phyloP scores from a whole-genome alignment of 23 red algal genomes.

The Pyropia yezoensis region DNA sequence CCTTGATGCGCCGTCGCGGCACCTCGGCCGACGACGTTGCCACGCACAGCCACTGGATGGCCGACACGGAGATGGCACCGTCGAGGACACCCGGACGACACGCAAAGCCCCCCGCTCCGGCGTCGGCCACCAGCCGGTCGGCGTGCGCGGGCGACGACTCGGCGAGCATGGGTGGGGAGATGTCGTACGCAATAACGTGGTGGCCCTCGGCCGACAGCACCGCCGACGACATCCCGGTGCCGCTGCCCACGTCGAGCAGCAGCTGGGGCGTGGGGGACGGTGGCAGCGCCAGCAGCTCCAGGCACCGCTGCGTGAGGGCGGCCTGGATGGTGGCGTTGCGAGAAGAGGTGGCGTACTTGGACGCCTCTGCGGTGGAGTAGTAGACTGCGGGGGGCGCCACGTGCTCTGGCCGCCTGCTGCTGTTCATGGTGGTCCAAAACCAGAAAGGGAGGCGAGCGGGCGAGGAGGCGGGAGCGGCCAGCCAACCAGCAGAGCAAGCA shows the following conservation, averaged over 20 bases:
- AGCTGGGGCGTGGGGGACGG: slow-evolving; percentile 1
- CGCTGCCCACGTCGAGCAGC: slow-evolving; percentile 81
- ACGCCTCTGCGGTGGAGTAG: slow-evolving; percentile 59
- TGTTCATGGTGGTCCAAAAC: too few species aligned
- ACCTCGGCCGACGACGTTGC: slow-evolving; percentile 52
- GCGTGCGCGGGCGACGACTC: slow-evolving; percentile 47
- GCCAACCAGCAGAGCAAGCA: too few species aligned
- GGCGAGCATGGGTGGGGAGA: slow-evolving; percentile 73
- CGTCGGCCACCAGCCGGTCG: slow-evolving; percentile 60
- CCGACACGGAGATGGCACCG: slow-evolving; percentile 92
- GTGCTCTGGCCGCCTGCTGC: slow-evolving; percentile 63
- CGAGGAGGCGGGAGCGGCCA: too few species aligned
- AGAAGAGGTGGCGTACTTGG: slow-evolving; percentile 68
- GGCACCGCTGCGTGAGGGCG: slow-evolving; percentile 51
- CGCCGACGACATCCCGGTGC: slow-evolving; percentile 75
- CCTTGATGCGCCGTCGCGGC: slow-evolving; percentile 53
- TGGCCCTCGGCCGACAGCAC: slow-evolving; percentile 67
- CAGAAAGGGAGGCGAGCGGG: too few species aligned
- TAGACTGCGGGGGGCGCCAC: slow-evolving; percentile 64
- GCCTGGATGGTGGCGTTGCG: slow-evolving; percentile 70
- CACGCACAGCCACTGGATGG: slow-evolving; percentile 91
- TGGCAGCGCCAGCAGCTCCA: slow-evolving; percentile 61
- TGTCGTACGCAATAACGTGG: slow-evolving; percentile 75
- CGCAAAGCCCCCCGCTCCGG: slow-evolving; percentile 68
- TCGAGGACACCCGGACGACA: slow-evolving; percentile 67